Evolutionary conservation across 345 rosid genomes (phyloP).

Genomic region (Gossypium rotundifolium): DNA sequence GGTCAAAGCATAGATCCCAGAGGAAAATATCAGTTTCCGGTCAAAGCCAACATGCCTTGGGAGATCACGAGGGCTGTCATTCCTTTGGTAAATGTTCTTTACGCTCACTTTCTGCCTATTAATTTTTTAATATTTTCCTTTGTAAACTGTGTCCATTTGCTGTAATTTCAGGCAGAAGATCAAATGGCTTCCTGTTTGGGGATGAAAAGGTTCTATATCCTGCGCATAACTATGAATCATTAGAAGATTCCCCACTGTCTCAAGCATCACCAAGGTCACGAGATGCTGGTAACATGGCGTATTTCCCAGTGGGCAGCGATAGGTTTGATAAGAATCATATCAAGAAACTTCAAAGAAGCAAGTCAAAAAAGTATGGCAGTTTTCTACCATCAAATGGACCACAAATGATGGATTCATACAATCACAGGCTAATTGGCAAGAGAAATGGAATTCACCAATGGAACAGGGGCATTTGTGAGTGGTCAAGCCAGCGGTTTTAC

Average conservation of each 20-base stretch:
- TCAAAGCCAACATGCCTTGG: slow-evolving; percentile 39
- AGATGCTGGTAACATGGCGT: slow-evolving; percentile 35
- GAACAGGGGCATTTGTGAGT: slow-evolving; percentile 45
- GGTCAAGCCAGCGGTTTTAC: slow-evolving; percentile 39
- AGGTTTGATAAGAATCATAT: slow-evolving; percentile 41
- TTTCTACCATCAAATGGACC: slow-evolving; percentile 23
- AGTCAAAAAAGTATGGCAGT: slow-evolving; percentile 37
- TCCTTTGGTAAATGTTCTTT: slow-evolving; percentile 6
- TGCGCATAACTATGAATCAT: slow-evolving; percentile 45
- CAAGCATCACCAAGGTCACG: slow-evolving; percentile 48
- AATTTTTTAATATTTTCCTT: not conserved
- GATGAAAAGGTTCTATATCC: slow-evolving; percentile 55
- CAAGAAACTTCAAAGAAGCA: slow-evolving; percentile 45
- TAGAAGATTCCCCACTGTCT: slow-evolving; percentile 48
- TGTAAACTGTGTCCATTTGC: not conserved
- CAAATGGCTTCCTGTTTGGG: slow-evolving; percentile 54
- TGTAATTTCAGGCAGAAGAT: slow-evolving; percentile 60
- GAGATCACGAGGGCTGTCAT: slow-evolving; percentile 56
- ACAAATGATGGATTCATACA: slow-evolving; percentile 27
- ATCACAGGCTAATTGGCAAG: slow-evolving; percentile 38
- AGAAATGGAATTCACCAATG: slow-evolving; percentile 39
- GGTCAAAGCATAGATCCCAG: slow-evolving; percentile 85
- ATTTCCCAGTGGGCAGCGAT: slow-evolving; percentile 37
- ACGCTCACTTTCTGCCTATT: not conserved
- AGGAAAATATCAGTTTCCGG: slow-evolving; percentile 58